Conservation (phyloP, 2,329 filamentous ascomycete genomes). For the Ophiostoma ulmi region DNA sequence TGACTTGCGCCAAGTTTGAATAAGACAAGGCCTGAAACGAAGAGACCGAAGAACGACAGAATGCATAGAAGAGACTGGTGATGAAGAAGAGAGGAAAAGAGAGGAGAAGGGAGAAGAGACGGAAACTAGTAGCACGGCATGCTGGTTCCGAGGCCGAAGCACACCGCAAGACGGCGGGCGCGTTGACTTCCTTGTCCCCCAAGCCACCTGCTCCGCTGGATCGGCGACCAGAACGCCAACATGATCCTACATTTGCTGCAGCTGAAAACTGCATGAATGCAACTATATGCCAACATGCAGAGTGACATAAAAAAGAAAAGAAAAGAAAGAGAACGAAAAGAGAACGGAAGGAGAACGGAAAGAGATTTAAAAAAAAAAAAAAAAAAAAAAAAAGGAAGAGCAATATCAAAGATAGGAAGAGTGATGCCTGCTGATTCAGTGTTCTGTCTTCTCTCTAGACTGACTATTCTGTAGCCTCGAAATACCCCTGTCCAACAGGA, state of each 20-base stretch:
- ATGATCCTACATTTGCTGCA: conserved; percentile 2
- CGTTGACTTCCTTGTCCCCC: not conserved
- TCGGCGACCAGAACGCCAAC: conserved; percentile 13
- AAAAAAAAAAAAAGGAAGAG: no score
- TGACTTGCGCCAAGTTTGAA: not conserved
- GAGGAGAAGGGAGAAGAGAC: not conserved
- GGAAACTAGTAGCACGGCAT: not conserved
- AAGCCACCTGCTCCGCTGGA: conserved; percentile 14
- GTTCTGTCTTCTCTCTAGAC: no score
- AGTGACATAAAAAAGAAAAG: not conserved
- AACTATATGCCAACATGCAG: not conserved
- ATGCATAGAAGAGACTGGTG: not conserved
- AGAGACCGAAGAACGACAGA: not conserved
- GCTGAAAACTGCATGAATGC: conserved; percentile 7
- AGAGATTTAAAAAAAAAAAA: no score
- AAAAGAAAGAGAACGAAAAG: not conserved
- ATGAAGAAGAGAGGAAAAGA: no score
- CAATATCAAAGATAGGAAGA: no score
- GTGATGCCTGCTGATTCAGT: no score
- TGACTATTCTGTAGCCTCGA: not conserved
- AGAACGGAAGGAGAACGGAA: not conserved
- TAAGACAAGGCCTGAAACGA: not conserved
- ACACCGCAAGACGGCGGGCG: conserved; percentile 13
- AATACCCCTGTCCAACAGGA: not conserved
- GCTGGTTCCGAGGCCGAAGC: not conserved